Base-by-base conservation (phyloP, 75 land plant species). In the Cryptomeria japonica region DNA sequence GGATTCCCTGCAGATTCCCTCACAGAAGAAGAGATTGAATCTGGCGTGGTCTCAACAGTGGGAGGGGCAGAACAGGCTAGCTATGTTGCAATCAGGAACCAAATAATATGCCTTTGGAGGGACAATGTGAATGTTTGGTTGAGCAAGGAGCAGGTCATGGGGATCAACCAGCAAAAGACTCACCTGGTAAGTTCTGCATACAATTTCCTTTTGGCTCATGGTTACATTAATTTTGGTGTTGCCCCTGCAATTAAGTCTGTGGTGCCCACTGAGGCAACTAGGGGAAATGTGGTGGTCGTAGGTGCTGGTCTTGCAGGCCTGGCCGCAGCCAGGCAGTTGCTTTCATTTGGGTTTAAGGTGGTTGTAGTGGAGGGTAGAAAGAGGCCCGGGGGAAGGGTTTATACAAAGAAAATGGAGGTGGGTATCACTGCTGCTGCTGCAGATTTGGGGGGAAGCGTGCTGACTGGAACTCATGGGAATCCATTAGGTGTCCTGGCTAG, bases 291-390 rank as follows among this genome's bases (percentile, higher is more conserved):
- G 61, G 70, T 98, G 36, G 89, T 98, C 41, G 89, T 98, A 53
- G 99, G 99, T 3, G 99, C 99, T 1, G 99, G 99, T n/a, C 88
- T 98, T 3, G 97, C 99, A 1, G 99, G 99, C 11, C 89, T 96
- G 72, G 99, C 95, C 76, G 99, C 99, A 5, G 97, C 99, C 0
- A 76, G 97, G 84, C 99, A 98, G 84, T 83, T 98, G 84, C 88
- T 96, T 91, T 85, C 95, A 31, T 95, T 92, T 79, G 99, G 99
- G 34, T 98, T 95, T 87, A 94, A 92, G 85, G 99, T 97, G 77
- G 90, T 93, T 4, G 95, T 97, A 32, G 89, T 97, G 88, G 99
- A 98, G 86, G 99, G 96, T 3, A 90, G 99, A 92, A 97, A 95
- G 90, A 88, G 99, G 41, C 93, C 99, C 13, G 99, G 99, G 10